A percentile compares a stretch with the other conserved stretches of the same genome.
Evolutionary conservation across 2,329 filamentous ascomycete species (phyloP).

Genomic region (Incumbomyces lentus): DNA sequence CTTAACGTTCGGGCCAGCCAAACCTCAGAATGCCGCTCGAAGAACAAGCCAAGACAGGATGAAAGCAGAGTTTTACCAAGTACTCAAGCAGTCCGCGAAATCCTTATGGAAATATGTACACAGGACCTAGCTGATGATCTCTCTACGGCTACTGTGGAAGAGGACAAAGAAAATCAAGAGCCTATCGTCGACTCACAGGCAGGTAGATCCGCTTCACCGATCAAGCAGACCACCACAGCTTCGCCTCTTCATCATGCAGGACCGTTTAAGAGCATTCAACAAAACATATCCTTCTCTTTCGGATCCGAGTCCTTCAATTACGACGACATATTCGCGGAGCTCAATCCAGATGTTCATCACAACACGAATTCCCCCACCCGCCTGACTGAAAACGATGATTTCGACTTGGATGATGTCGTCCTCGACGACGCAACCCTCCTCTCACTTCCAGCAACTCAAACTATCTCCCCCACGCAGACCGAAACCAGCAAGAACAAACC

Average conservation of each 20-base stretch:
- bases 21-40: neutral
- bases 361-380: neutral
- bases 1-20: slow-evolving; percentile 1
- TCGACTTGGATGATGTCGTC: slow-evolving; percentile 4
- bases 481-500: neutral
- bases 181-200: neutral
- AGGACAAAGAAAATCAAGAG: slow-evolving; percentile 6
- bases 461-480: neutral
- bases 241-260: neutral
- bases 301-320: slow-evolving; percentile 1
- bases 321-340: slow-evolving; percentile 3
- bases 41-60: neutral
- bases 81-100: slow-evolving; percentile 3
- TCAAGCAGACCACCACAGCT: neutral
- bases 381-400: neutral
- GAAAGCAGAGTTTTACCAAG: neutral
- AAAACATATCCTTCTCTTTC: neutral
- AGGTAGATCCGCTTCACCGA: neutral
- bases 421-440: slow-evolving; percentile 4
- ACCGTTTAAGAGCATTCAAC: neutral
- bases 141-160: neutral
- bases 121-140: slow-evolving; percentile 5
- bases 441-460: slow-evolving; percentile 1
- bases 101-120: slow-evolving; percentile 1
- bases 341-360: neutral